Base-by-base conservation (phyloP, 2,329 filamentous ascomycete genomes). In the Penicillium expansum region DNA sequence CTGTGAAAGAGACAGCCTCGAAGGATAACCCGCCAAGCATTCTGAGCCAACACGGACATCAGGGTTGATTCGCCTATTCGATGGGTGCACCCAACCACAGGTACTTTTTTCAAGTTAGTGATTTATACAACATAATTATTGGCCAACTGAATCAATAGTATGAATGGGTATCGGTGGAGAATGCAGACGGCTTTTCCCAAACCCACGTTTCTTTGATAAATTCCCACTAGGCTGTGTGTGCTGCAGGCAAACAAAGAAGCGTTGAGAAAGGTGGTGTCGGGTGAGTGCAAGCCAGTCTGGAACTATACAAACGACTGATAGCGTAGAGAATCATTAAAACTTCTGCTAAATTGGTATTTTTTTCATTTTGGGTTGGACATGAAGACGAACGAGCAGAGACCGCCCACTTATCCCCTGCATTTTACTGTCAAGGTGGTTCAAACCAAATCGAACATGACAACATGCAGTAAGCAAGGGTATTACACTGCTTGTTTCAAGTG, bases 231-330 rank as follows among this genome's bases (percentile, higher is more conserved):
- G 42, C 41, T 35, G 29, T 52, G 52, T 38, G 18, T 35, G 39
- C 41, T 56, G 27, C 41, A 38, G 16, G 29, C 24, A 41, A 56
- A 56, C 54, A 56, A 56, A 56, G 54, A 56, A 56, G 20, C 9
- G 24, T 41, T 7, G 20, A 7, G 24, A 18, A 33, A 32, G 7
- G 18, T 20, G 38, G 27, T 27, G 22, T 10, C 18, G 14, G 39
- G 13, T n/a, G 4, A n/a, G 6, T 27, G 14, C 11, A 5, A 35
- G 29, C 22, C 18, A 10, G 8, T 8, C 16, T 1, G 14, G 11
- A 16, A 14, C 16, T 24, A 35, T 20, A 5, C 13, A 27, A 44
- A 9, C 8, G 5, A 30, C 16, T 6, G 13, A 29, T n/a, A 9
- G 16, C 7, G 13, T 8, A 35, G 38, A 35, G 9, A n/a, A 22